A percentile compares a stretch with the other conserved stretches of the same genome.
Conservation (phyloP, 257 asterid species). For the Primulina eburnea region DNA sequence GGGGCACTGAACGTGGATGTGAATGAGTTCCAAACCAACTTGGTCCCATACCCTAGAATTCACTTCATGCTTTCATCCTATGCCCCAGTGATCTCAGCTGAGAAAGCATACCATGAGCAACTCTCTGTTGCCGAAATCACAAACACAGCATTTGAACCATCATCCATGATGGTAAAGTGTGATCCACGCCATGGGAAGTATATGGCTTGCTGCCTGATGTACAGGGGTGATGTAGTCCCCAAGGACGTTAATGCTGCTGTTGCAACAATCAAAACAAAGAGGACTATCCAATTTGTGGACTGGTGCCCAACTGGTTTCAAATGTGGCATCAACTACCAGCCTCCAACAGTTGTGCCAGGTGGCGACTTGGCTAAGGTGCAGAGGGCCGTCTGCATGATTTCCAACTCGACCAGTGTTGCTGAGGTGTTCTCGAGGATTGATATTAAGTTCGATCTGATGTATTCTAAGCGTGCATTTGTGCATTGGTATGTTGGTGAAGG, state of each 20-base stretch:
- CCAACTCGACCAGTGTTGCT: conserved; percentile 94
- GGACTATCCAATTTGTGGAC: conserved; percentile 92
- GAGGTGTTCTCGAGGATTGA: conserved; percentile 96
- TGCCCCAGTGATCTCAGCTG: conserved; percentile 92
- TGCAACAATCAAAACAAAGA: conserved; percentile 93
- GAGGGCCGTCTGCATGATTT: conserved; percentile 97
- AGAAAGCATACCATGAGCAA: conserved; percentile 91
- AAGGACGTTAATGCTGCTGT: conserved; percentile 97
- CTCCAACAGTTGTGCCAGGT: conserved; percentile 94
- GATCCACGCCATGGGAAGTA: conserved; percentile 94
- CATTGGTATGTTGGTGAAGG: conserved; percentile 99
- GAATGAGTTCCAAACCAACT: conserved; percentile 91
- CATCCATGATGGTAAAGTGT: conserved; percentile 96
- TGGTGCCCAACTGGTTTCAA: conserved; percentile 99
- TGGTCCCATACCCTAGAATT: conserved; percentile 95
- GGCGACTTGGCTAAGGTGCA: conserved; percentile 94
- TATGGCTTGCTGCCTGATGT: conserved; percentile 99
- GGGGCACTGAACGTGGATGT: conserved; percentile 94
- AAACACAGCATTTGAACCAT: conserved; percentile 94
- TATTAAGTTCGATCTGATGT: conserved; percentile 88
- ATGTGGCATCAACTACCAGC: conserved; percentile 96
- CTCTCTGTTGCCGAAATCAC: conserved; percentile 93
- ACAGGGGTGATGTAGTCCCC: conserved; percentile 94
- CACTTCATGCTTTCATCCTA: conserved; percentile 97
- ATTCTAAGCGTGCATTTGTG: conserved; percentile 86